phyloP scores from a whole-genome alignment of 1,139 yeast species.

The Schwanniomyces etchellsii region DNA sequence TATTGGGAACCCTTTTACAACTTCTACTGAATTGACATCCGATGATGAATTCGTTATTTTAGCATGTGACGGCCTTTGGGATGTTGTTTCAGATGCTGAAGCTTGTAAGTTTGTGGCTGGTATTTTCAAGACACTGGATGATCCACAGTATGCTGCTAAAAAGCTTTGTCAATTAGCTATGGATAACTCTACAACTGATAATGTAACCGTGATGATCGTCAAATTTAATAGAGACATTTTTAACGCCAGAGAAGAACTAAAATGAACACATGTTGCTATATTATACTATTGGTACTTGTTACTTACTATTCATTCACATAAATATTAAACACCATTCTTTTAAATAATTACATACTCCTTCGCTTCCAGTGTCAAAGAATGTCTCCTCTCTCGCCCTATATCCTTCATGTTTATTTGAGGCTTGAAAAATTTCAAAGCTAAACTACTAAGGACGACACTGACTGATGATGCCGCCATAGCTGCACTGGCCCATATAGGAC shows the following conservation, averaged over 20 bases:
- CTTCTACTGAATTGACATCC: slow-evolving; percentile 66
- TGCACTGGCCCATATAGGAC: slow-evolving; percentile 64
- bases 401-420: slow-evolving; percentile 27
- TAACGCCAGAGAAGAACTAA: slow-evolving; percentile 7
- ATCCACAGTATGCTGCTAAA: slow-evolving; percentile 64
- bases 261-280: slow-evolving; percentile 4
- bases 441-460: slow-evolving; percentile 53
- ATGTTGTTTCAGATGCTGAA: slow-evolving; percentile 73
- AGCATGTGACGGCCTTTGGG: slow-evolving; percentile 97
- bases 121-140: slow-evolving; percentile 30
- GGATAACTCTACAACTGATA: slow-evolving; percentile 79
- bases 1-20: slow-evolving; percentile 87
- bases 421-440: slow-evolving; percentile 42
- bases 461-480: slow-evolving; percentile 63
- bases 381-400: slow-evolving; percentile 6
- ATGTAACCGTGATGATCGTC: slow-evolving; percentile 88
- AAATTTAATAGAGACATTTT: slow-evolving; percentile 48
- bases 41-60: slow-evolving; percentile 71
- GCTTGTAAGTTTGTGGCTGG: slow-evolving; percentile 70
- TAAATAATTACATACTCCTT: slow-evolving; percentile 2
- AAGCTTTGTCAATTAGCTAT: slow-evolving; percentile 71
- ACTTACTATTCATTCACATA: slow-evolving; percentile 5
- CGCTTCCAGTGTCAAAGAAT: slow-evolving; percentile 1
- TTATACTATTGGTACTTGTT: slow-evolving; percentile 2
- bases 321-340: no score